Conservation (phyloP, 1,139 yeast species). For the Hansenula sp. region DNA sequence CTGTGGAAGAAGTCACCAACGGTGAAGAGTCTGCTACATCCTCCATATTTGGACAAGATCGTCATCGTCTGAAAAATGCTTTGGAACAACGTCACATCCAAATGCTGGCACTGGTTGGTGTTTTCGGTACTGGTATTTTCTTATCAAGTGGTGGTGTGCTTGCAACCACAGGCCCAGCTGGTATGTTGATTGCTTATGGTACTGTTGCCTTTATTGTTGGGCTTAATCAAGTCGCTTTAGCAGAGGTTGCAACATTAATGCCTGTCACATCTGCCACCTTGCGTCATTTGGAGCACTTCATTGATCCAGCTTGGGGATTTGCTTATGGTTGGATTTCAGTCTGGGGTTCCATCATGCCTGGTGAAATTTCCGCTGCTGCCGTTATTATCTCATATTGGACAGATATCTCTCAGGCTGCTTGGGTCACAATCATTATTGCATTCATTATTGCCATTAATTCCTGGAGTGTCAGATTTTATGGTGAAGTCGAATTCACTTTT, state of each 20-base stretch:
- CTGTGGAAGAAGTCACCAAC: too few relatives aligned
- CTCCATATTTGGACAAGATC: too few relatives aligned
- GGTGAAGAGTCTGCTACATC: too few relatives aligned
- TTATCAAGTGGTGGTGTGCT: slow-evolving; percentile 47
- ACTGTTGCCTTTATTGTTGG: slow-evolving; percentile 43
- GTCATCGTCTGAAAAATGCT: too few relatives aligned
- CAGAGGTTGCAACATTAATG: slow-evolving; percentile 26
- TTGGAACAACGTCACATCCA: slow-evolving; percentile 24
- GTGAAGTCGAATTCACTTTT: slow-evolving; percentile 42
- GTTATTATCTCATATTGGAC: slow-evolving; percentile 51
- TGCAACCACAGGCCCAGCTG: slow-evolving; percentile 49
- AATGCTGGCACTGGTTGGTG: slow-evolving; percentile 12
- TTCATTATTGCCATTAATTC: slow-evolving; percentile 36
- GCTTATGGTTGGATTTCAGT: slow-evolving; percentile 74
- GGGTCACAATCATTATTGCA: slow-evolving; percentile 42
- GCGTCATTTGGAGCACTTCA: slow-evolving; percentile 27
- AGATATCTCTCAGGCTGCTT: slow-evolving; percentile 33
- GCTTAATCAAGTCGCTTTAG: slow-evolving; percentile 20
- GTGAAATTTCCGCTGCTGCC: slow-evolving; percentile 74
- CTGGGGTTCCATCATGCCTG: slow-evolving; percentile 47
- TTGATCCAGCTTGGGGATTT: slow-evolving; percentile 65
- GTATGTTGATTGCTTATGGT: slow-evolving; percentile 41
- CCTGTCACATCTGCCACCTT: slow-evolving; percentile 26
- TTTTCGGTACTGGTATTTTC: slow-evolving; percentile 24
- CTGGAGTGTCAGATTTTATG: slow-evolving; percentile 43